Evolutionary conservation across 176 grass and related monocot species (phyloP).

Genomic region (Chloris gayana): DNA sequence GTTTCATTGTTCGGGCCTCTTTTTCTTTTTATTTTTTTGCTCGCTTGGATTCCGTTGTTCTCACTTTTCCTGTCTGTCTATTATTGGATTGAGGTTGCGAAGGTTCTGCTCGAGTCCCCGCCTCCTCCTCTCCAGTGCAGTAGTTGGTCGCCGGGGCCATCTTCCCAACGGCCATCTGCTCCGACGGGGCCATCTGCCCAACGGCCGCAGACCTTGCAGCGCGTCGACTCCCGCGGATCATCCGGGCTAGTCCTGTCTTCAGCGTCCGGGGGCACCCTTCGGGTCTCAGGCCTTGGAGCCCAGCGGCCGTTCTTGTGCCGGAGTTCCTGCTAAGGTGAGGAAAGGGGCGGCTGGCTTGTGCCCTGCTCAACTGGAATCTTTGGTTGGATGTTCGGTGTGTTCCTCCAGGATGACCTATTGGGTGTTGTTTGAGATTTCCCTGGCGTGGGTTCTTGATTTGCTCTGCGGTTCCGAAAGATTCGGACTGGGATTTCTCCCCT

Average conservation of each 20-base stretch:
- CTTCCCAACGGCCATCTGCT: too few relatives aligned
- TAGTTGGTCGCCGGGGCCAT: too few relatives aligned
- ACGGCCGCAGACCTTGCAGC: too few relatives aligned
- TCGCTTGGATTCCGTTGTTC: not conserved
- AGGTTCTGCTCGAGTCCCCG: too few relatives aligned
- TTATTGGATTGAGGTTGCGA: conserved; percentile 9
- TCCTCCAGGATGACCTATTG: not conserved
- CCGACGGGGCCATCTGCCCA: too few relatives aligned
- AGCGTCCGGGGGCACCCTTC: not conserved
- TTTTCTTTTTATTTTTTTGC: not conserved
- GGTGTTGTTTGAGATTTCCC: not conserved
- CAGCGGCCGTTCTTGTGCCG: not conserved
- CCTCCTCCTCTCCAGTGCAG: too few relatives aligned
- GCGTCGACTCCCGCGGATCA: not conserved
- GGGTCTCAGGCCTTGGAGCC: not conserved
- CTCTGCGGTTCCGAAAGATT: conserved; percentile 5
- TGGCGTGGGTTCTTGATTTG: not conserved
- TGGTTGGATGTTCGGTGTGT: not conserved
- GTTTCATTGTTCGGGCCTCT: not conserved
- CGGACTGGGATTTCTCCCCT: not conserved
- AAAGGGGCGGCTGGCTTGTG: not conserved
- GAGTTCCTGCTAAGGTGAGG: conserved; percentile 24
- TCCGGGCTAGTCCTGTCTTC: too few relatives aligned
- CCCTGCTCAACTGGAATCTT: not conserved
- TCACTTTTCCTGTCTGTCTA: not conserved